Conservation (phyloP, 768 basidiomycete species). For the Pleurotus eryngii region DNA sequence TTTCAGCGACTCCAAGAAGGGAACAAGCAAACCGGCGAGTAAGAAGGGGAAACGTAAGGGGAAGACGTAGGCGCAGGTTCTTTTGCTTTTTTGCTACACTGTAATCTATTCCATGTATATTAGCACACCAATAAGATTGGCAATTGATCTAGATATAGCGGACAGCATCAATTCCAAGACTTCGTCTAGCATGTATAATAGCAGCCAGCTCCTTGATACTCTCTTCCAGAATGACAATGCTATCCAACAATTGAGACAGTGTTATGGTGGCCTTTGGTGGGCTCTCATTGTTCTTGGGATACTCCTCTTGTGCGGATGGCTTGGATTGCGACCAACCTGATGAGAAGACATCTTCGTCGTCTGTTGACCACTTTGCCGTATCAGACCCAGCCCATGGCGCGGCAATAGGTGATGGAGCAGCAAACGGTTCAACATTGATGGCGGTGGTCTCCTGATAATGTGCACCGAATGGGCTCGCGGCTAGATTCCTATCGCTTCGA, state of each 20-base stretch:
- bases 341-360: constrained; percentile 73
- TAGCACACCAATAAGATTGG: background rate
- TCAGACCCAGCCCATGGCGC: constrained; percentile 65
- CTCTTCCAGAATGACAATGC: constrained; percentile 93
- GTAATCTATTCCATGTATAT: constrained; percentile 6
- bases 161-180: constrained; percentile 80
- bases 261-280: constrained; percentile 49
- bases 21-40: constrained; percentile 16
- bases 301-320: constrained; percentile 18
- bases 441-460: constrained; percentile 81
- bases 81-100: constrained; percentile 3
- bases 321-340: constrained; percentile 31
- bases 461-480: constrained; percentile 75
- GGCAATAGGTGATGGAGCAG: constrained; percentile 53
- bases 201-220: constrained; percentile 90
- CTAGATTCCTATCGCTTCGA: constrained; percentile 36
- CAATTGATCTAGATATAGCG: constrained; percentile 57
- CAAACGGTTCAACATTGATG: constrained; percentile 68
- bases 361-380: constrained; percentile 44
- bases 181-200: constrained; percentile 78
- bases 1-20: constrained; percentile 42
- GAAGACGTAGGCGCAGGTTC: constrained; percentile 20
- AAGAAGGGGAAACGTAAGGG: constrained; percentile 35
- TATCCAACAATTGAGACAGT: constrained; percentile 84
- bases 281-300: constrained; percentile 27